Base-by-base conservation (phyloP, 2,329 filamentous ascomycete genomes). In the Venturia nashicola region DNA sequence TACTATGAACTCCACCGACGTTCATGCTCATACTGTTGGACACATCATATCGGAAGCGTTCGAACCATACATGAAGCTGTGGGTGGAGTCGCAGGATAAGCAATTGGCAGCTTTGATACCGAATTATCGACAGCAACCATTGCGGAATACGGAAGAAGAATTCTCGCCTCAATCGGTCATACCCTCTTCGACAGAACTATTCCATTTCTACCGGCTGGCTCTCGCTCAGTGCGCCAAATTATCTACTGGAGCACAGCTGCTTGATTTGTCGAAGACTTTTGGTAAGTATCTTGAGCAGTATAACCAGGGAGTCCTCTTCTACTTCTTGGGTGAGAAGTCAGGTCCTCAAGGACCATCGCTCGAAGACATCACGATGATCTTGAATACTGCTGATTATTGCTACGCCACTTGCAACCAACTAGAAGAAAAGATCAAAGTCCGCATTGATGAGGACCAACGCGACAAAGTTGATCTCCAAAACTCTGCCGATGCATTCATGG, bases 361-460 rank as follows among this genome's bases (percentile, higher is more conserved):
- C 2, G 86, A 96, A 70, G 89, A 96, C 67, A 83, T 89, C 3
- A 83, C 97, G 16, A 79, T 96, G 3, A 91, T 97, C 0, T 80
- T 99, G 59, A 99, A 99, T 72, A 97, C 94, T 1, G 93, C 94
- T 0, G 94, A 99, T 72, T 99, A 97, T 74, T 99, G 94, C 83
- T 93, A 97, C 72, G 86, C 85, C 34, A 97, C 96, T 39, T 94
- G 91, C 60, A 91, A 87, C 59, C 93, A 97, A 72, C 81, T 99
- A 0, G 93, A 97, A 73, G 92, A 97, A 70, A 96, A 90, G 74
- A 92, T 99, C 75, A 93, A 91, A 76, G 88, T 89, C 69, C 86
- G 91, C 11, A 91, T 99, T 67, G 94, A 97, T 67, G 80, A 84
- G 57, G 89, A 91, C 2, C 79, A 96, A 43, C 84, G 84, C 18